Percentiles rank a stretch among this genome's conserved stretches.
Conservation (phyloP, 768 basidiomycete genomes). For the Sporobolomyces pararoseus region DNA sequence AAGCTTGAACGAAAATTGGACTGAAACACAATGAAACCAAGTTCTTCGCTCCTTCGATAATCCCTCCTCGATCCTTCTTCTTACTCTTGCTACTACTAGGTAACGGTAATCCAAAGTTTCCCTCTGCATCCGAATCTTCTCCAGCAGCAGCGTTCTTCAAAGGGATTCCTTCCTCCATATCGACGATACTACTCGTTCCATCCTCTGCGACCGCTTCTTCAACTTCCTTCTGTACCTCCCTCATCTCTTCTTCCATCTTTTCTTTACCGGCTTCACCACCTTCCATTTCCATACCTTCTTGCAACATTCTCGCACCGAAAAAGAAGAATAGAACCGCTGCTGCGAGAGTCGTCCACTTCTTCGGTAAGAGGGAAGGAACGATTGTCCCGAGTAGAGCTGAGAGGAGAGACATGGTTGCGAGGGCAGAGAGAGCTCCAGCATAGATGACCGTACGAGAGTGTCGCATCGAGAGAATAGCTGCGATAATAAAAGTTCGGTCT, state of each 20-base stretch:
- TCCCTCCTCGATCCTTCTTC: constrained; percentile 37
- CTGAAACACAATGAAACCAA: constrained; percentile 76
- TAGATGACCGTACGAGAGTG: constrained; percentile 78
- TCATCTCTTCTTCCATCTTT: constrained; percentile 89
- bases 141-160: not conserved
- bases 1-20: constrained; percentile 92
- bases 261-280: constrained; percentile 58
- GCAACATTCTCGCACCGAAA: constrained; percentile 84
- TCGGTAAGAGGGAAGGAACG: constrained; percentile 76
- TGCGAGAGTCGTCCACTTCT: constrained; percentile 62
- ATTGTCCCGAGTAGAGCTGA: constrained; percentile 90
- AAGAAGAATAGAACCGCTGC: constrained; percentile 81
- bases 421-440: constrained; percentile 76
- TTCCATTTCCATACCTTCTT: constrained; percentile 77
- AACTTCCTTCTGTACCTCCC: constrained; percentile 92
- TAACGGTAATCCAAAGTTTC: not conserved
- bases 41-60: constrained; percentile 69
- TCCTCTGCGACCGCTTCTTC: constrained; percentile 61
- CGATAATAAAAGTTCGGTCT: constrained; percentile 84
- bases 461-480: constrained; percentile 82
- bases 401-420: constrained; percentile 87
- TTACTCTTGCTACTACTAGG: not conserved
- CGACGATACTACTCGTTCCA: constrained; percentile 56
- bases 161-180: constrained; percentile 65
- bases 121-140: not conserved